phyloP scores from a whole-genome alignment of 1,139 yeast genomes.

The Suhomyces taliae region DNA sequence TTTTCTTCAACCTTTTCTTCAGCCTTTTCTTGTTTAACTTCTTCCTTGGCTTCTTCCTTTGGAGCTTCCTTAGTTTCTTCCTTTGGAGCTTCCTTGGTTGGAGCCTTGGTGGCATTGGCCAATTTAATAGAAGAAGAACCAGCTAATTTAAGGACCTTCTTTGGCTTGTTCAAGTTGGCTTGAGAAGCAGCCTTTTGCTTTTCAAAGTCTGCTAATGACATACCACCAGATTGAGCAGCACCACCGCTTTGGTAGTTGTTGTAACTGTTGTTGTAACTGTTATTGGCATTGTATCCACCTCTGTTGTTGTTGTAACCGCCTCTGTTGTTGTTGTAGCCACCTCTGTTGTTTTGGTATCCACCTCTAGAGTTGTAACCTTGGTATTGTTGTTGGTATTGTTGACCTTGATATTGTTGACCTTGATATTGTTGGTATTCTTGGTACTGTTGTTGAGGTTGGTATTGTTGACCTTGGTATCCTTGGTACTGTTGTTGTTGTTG shows the following conservation, averaged over 20 bases:
- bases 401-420: slow-evolving; percentile 14
- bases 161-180: slow-evolving; percentile 51
- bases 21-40: slow-evolving; percentile 8
- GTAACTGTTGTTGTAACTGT: slow-evolving; percentile 22
- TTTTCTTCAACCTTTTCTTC: slow-evolving; percentile 24
- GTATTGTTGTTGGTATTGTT: slow-evolving; percentile 15
- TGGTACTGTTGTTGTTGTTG: slow-evolving; percentile 15
- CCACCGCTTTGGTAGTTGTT: slow-evolving; percentile 20
- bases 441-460: slow-evolving; percentile 15
- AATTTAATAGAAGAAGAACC: slow-evolving; percentile 67
- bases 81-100: slow-evolving; percentile 23
- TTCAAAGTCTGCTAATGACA: slow-evolving; percentile 87
- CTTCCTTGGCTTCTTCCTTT: slow-evolving; percentile 12
- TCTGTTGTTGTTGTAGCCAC: slow-evolving; percentile 23
- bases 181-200: slow-evolving; percentile 57
- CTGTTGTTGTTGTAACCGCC: slow-evolving; percentile 25
- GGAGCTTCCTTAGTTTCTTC: slow-evolving; percentile 14
- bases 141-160: slow-evolving; percentile 62
- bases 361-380: slow-evolving; percentile 11
- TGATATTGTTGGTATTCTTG: slow-evolving; percentile 20
- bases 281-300: slow-evolving; percentile 32
- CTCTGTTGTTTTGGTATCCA: slow-evolving; percentile 15
- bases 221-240: slow-evolving; percentile 53
- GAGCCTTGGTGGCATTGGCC: slow-evolving; percentile 53
- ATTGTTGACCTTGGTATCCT: slow-evolving; percentile 10